Evolutionary conservation across 83 land plant genomes (phyloP).

Genomic region (Thuja plicata): DNA sequence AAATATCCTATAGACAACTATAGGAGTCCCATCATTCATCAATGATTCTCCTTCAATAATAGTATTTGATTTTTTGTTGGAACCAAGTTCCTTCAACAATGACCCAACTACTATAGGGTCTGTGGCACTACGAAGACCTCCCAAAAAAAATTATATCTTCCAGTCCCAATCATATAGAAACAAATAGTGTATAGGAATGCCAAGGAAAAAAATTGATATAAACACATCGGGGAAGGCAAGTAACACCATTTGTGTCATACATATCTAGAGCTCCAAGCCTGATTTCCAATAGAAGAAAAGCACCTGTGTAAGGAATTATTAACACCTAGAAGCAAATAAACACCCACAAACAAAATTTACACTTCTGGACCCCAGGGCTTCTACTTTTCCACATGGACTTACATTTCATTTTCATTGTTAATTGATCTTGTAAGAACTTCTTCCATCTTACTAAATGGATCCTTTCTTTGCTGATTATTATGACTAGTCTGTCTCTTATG

Average conservation of each 20-base stretch:
- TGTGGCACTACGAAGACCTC: conserved; percentile 98
- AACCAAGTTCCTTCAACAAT: conserved; percentile 92
- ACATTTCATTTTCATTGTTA: no score
- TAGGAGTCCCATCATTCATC: conserved; percentile 99
- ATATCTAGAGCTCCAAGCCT: no score
- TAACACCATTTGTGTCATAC: conserved; percentile 85
- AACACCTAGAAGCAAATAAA: no score
- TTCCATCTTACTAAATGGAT: no score
- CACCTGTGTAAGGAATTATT: no score
- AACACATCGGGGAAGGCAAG: conserved; percentile 98
- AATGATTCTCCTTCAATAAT: conserved; percentile 98
- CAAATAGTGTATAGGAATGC: conserved; percentile 52
- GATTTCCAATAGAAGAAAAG: no score
- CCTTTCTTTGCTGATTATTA: no score
- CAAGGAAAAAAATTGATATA: conserved; percentile 84
- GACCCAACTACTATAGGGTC: conserved; percentile 99
- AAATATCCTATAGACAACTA: conserved; percentile 90
- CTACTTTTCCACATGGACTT: no score
- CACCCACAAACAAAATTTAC: no score
- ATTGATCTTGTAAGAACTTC: no score
- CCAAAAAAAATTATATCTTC: conserved; percentile 87
- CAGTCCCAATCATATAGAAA: conserved; percentile 95
- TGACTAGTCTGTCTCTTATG: no score
- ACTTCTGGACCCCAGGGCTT: no score
- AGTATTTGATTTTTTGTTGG: conserved; percentile 94